Conservation (phyloP, 108 stramenopile species). For the Skeletonema menzelii region DNA sequence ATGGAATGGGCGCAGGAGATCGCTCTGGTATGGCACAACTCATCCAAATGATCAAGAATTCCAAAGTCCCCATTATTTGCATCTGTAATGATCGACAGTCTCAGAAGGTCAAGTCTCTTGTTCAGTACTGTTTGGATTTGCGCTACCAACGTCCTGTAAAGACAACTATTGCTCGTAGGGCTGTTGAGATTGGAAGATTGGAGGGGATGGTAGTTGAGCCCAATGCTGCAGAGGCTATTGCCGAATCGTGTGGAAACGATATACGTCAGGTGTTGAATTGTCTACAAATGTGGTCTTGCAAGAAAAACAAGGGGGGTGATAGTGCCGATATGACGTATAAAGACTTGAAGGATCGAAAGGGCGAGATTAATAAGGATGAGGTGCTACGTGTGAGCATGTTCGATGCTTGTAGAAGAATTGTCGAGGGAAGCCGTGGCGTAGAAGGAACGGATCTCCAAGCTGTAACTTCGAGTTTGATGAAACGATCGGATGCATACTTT, state of each 20-base stretch:
- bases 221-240: slow-evolving; percentile 95
- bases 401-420: slow-evolving; percentile 84
- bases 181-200: slow-evolving; percentile 72
- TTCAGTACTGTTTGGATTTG: slow-evolving; percentile 95
- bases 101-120: slow-evolving; percentile 83
- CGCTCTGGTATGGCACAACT: slow-evolving; percentile 92
- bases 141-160: slow-evolving; percentile 84
- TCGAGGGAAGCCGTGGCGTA: slow-evolving; percentile 78
- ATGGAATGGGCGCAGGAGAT: slow-evolving; percentile 97
- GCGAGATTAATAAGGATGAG: slow-evolving; percentile 84
- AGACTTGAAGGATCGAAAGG: slow-evolving; percentile 74
- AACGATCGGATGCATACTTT: slow-evolving; percentile 94
- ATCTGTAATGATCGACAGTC: slow-evolving; percentile 98
- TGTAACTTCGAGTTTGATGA: slow-evolving; percentile 57
- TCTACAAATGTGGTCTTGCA: slow-evolving; percentile 96
- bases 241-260: slow-evolving; percentile 95
- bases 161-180: slow-evolving; percentile 70
- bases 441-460: slow-evolving; percentile 57
- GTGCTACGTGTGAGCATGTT: slow-evolving; percentile 89
- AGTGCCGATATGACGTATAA: slow-evolving; percentile 69
- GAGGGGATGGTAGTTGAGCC: slow-evolving; percentile 85
- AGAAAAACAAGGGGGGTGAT: slow-evolving; percentile 32
- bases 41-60: slow-evolving; percentile 95
- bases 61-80: slow-evolving; percentile 96
- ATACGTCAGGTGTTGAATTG: slow-evolving; percentile 93